A percentile compares a stretch with the other conserved stretches of the same genome.
Evolutionary conservation across 2,329 filamentous ascomycete species (phyloP).

Genomic region (Fusarium coicis): DNA sequence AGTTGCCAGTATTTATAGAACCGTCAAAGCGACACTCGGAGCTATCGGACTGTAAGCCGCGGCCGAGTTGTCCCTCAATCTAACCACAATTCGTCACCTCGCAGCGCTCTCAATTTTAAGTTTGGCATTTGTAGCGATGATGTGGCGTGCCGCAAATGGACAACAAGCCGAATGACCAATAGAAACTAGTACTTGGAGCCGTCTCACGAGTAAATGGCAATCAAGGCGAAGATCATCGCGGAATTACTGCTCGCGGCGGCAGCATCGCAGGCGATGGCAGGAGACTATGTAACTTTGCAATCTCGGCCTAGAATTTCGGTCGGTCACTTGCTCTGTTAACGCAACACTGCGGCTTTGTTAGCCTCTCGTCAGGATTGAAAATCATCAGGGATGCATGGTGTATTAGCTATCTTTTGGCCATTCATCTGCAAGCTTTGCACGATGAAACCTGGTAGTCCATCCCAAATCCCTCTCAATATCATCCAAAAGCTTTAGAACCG

Average conservation of each 20-base stretch:
- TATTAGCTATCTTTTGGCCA: conserved; percentile 11
- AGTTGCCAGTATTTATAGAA: not conserved
- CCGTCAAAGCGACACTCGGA: not conserved
- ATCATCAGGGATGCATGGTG: no score
- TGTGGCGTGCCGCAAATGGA: not conserved
- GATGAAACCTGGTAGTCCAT: conserved; percentile 61
- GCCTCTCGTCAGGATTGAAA: no score
- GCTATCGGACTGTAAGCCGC: not conserved
- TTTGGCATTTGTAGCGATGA: not conserved
- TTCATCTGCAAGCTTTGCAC: conserved; percentile 30
- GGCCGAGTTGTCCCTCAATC: not conserved
- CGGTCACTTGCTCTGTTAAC: not conserved
- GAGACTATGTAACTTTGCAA: not conserved
- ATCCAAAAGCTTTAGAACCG: conserved; percentile 65
- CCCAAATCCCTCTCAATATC: conserved; percentile 72
- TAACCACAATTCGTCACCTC: not conserved
- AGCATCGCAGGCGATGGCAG: not conserved
- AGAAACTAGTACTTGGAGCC: not conserved
- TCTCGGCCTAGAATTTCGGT: not conserved
- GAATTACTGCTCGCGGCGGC: not conserved
- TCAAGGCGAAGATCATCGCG: not conserved
- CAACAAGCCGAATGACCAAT: conserved; percentile 7
- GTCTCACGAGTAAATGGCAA: not conserved
- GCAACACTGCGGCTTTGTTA: not conserved
- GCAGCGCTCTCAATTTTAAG: not conserved